Percentiles rank a stretch among this genome's conserved stretches.
Evolutionary conservation across 768 basidiomycete genomes (phyloP).

Genomic region (Crepidotus variabilis): DNA sequence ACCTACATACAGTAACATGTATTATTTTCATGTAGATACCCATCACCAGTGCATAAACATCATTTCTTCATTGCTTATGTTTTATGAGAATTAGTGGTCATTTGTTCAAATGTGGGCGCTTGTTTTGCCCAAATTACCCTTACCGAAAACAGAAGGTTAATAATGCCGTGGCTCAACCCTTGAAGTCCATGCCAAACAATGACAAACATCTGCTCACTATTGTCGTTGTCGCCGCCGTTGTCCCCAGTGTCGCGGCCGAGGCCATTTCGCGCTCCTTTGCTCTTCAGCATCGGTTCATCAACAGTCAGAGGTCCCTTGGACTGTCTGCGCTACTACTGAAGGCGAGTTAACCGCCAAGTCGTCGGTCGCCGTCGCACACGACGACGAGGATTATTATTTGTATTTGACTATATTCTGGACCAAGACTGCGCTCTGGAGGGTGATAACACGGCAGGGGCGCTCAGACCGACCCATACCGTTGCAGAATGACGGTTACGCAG

Average conservation of each 20-base stretch:
- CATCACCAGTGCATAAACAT: too few species aligned
- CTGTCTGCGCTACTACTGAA: neutral
- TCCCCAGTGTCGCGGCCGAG: slow-evolving; percentile 18
- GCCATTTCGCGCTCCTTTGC: slow-evolving; percentile 13
- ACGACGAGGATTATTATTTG: slow-evolving; percentile 6
- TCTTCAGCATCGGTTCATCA: slow-evolving; percentile 9
- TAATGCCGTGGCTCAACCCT: neutral
- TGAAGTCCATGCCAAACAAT: slow-evolving; percentile 13
- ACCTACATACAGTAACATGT: too few species aligned
- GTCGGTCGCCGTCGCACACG: slow-evolving; percentile 7
- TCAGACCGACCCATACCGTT: slow-evolving; percentile 5
- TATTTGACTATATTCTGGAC: slow-evolving; percentile 3
- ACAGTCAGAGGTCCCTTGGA: slow-evolving; percentile 8
- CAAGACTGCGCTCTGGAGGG: slow-evolving; percentile 11
- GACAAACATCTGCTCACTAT: slow-evolving; percentile 27
- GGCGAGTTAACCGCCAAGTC: neutral
- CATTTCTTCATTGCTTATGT: too few species aligned
- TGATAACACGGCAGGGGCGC: slow-evolving; percentile 14
- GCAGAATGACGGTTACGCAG: slow-evolving; percentile 61
- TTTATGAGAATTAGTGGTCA: too few species aligned
- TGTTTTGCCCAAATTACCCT: neutral
- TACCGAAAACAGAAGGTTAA: neutral
- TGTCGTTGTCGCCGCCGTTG: slow-evolving; percentile 22
- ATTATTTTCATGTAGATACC: too few species aligned
- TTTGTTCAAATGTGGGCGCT: neutral